A percentile compares a stretch with the other conserved stretches of the same genome.
Evolutionary conservation across 2,329 filamentous ascomycete species (phyloP).

Genomic region (Ilyonectria robusta): DNA sequence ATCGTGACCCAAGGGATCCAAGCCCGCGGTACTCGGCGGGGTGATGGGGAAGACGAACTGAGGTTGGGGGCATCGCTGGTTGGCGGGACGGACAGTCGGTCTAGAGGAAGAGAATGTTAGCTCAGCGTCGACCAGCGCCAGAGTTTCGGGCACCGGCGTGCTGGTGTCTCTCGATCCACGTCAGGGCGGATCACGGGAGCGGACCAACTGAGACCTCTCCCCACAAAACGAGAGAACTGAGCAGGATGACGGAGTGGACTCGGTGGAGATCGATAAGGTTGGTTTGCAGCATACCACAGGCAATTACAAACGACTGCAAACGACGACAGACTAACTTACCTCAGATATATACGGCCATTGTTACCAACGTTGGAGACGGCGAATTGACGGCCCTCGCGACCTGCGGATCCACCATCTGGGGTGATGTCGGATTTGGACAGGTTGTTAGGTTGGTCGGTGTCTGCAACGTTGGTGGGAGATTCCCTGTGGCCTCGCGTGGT

Average conservation of each 20-base stretch:
- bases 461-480: slow-evolving; percentile 50
- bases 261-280: slow-evolving; percentile 29
- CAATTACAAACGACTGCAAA: slow-evolving; percentile 7
- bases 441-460: slow-evolving; percentile 57
- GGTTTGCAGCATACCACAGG: slow-evolving; percentile 30
- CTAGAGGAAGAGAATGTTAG: slow-evolving; percentile 55
- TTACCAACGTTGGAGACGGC: slow-evolving; percentile 87
- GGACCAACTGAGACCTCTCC: slow-evolving; percentile 31
- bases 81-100: slow-evolving; percentile 72
- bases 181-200: slow-evolving; percentile 31
- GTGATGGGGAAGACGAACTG: slow-evolving; percentile 73
- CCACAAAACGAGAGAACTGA: slow-evolving; percentile 34
- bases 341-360: slow-evolving; percentile 86
- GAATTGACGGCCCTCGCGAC: slow-evolving; percentile 79
- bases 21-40: slow-evolving; percentile 70
- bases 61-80: slow-evolving; percentile 74
- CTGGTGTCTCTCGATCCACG: slow-evolving; percentile 30
- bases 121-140: slow-evolving; percentile 28
- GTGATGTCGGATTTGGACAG: slow-evolving; percentile 64
- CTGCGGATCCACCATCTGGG: slow-evolving; percentile 73
- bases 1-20: slow-evolving; percentile 61
- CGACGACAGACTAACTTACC: slow-evolving; percentile 65
- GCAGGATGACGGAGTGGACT: slow-evolving; percentile 33
- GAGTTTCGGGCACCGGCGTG: slow-evolving; percentile 24
- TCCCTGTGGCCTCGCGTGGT: slow-evolving; percentile 62